Evolutionary conservation across 2,329 filamentous ascomycete species (phyloP).

Genomic region (Aureobasidium sp.): DNA sequence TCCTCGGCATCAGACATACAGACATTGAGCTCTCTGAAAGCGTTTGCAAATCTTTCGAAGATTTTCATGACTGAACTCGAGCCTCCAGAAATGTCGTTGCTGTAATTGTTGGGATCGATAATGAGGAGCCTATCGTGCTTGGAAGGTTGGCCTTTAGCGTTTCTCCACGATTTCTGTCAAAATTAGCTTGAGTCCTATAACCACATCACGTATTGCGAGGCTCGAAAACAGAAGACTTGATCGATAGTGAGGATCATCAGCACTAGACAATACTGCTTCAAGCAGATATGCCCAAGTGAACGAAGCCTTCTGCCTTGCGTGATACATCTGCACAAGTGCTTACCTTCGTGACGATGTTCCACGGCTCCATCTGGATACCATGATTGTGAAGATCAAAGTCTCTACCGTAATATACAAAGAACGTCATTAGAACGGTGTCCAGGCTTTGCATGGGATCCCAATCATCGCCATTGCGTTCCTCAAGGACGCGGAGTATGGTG

Average conservation of each 20-base stretch:
- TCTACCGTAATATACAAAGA: constrained; percentile 84
- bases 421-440: constrained; percentile 61
- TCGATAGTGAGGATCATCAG: not conserved
- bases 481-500: constrained; percentile 76
- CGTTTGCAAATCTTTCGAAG: constrained; percentile 60
- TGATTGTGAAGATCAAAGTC: constrained; percentile 62
- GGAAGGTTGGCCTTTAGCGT: constrained; percentile 30
- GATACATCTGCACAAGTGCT: constrained; percentile 22
- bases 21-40: constrained; percentile 46
- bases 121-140: constrained; percentile 69
- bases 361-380: constrained; percentile 70
- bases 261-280: not conserved
- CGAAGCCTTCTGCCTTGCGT: not conserved
- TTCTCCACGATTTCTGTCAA: constrained; percentile 17
- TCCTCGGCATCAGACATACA: constrained; percentile 35
- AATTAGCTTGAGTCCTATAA: constrained; percentile 20
- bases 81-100: constrained; percentile 86
- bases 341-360: constrained; percentile 72
- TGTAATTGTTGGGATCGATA: constrained; percentile 77
- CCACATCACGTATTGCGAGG: not conserved
- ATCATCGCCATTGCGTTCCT: constrained; percentile 42
- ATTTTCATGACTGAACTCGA: constrained; percentile 65
- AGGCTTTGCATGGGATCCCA: constrained; percentile 14
- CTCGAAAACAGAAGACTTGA: not conserved
- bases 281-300: not conserved